Evolutionary conservation across 2,329 filamentous ascomycete species (phyloP), one percentile per base, ranked within the genome.

Genomic region (Trichophyton simii): DNA sequence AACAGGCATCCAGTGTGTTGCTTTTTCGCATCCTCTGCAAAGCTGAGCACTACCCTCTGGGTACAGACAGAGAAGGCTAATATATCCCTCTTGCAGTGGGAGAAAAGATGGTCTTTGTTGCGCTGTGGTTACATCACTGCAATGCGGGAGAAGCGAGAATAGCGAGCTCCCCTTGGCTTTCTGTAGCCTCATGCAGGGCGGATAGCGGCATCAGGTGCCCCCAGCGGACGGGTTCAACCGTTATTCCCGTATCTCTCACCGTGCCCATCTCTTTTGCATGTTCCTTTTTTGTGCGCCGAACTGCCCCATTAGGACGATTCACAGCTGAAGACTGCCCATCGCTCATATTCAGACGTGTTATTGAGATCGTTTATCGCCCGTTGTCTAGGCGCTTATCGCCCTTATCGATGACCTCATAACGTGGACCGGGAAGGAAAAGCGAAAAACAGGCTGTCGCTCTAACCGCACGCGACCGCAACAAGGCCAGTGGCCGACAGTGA

Each of bases 321-420:
- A 5, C 20, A 52, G 13, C 11, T 38, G 11, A 38, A 38, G 3
- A 38, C 28, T 2, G 34, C 34, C 34, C 34, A 13, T 38, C 34
- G 34, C 34, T 38, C 34, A 38, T 38, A 38, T 38, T 13, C 34
- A 38, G 3, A 13, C 34, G 34, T 38, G 34, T 38, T 38, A 38
- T 22, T 28, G 20, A 3, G 8, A 46, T 46, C 18, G 8, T 50
- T 11, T 28, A 13, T 22, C 20, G 28, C 18, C 11, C 2, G 15
- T 15, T 28, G 18, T 25, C 31, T 55, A 18, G 6, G 6, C 20
- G 20, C 25, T 55, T 55, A 55, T 55, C 52, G 25, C 52, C 34
- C 28, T 55, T 55, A 55, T 55, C 52, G 52, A 55, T 55, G 52
- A 55, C 52, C 52, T 55, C 52, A 55, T 55, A 55, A 34, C 52